Conservation (phyloP, 2,329 filamentous ascomycete genomes). For the Fusarium bactridioides region DNA sequence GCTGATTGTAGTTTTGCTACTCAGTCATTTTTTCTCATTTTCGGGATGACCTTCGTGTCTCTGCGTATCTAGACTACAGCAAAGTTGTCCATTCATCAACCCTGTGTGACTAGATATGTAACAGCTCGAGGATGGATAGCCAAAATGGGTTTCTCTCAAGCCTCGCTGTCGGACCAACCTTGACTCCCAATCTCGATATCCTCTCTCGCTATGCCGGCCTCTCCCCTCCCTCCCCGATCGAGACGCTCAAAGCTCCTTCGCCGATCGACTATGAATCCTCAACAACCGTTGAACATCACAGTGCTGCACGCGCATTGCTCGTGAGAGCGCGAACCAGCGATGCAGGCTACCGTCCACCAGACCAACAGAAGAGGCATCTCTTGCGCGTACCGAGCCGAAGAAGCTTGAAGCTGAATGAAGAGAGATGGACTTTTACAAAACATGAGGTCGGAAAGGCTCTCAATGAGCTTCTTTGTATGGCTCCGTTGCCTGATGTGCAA, state of each 20-base stretch:
- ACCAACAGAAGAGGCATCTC: conserved; percentile 2
- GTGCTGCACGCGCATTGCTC: neutral
- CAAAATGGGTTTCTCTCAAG: neutral
- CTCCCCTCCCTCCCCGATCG: neutral
- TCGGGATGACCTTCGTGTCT: neutral
- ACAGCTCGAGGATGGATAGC: neutral
- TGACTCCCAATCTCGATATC: neutral
- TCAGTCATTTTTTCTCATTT: neutral
- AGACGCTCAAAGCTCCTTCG: neutral
- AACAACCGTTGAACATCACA: neutral
- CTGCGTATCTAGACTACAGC: neutral
- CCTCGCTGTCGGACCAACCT: neutral
- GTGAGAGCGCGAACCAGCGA: neutral
- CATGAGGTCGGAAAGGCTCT: conserved; percentile 16
- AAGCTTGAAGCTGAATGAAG: neutral
- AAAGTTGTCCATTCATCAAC: no score
- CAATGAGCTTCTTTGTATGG: neutral
- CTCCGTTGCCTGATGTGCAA: neutral
- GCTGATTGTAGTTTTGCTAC: neutral
- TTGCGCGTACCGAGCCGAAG: neutral
- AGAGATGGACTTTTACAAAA: conserved; percentile 11
- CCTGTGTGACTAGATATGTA: neutral
- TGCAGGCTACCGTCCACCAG: neutral
- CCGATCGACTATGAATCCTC: neutral
- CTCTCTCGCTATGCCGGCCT: neutral